Conservation (phyloP, 176 grass and related monocot genomes). For the Avena insularis region DNA sequence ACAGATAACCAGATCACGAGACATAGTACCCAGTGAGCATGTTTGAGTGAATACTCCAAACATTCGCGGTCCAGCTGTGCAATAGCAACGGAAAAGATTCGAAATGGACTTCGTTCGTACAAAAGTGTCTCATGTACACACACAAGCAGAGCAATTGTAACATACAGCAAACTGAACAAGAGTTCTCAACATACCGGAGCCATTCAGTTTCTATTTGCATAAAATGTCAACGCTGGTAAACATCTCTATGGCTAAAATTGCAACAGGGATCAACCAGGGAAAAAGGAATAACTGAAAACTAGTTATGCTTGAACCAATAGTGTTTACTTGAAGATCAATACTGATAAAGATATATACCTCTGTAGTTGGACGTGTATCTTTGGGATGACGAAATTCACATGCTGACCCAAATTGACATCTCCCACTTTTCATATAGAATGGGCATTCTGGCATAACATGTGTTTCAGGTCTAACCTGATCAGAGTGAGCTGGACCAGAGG, state of each 20-base stretch:
- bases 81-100: background rate
- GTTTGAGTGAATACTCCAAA: background rate
- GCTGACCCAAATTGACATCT: slow-evolving; percentile 47
- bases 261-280: background rate
- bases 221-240: background rate
- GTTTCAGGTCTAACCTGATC: slow-evolving; percentile 6
- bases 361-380: slow-evolving; percentile 4
- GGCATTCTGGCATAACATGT: slow-evolving; percentile 26
- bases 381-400: slow-evolving; percentile 45
- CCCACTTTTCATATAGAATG: slow-evolving; percentile 48
- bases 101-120: background rate
- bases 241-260: background rate
- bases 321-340: background rate
- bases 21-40: background rate
- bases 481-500: background rate
- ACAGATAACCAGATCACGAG: background rate
- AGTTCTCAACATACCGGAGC: background rate
- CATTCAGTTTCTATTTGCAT: slow-evolving; percentile 20
- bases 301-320: background rate
- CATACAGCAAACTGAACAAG: background rate
- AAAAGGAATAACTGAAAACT: background rate
- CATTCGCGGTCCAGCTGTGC: background rate
- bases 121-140: background rate
- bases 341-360: slow-evolving; percentile 31
- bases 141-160: background rate